phyloP scores from a whole-genome alignment of 148 eudicot genomes.

The Camellia japonica region DNA sequence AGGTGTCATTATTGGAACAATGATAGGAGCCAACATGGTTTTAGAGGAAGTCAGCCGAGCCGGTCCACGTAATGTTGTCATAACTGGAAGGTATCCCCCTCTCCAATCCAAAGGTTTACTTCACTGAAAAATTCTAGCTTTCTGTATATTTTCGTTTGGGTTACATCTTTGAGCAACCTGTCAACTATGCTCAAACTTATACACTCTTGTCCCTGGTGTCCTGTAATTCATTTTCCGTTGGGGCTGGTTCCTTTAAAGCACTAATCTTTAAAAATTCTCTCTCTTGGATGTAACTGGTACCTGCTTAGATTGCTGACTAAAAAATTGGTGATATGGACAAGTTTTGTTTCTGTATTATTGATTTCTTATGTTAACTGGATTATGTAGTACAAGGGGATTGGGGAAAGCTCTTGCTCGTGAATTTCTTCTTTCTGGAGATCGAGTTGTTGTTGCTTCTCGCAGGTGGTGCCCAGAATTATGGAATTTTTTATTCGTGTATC shows the following conservation, averaged over 20 bases:
- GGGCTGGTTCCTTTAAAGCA: neutral
- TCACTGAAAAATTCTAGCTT: neutral
- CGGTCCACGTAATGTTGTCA: conserved; percentile 95
- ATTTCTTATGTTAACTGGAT: conserved; percentile 12
- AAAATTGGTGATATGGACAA: neutral
- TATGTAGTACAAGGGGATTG: conserved; percentile 89
- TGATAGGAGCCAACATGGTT: conserved; percentile 97
- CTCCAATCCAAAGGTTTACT: neutral
- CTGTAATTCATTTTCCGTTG: neutral
- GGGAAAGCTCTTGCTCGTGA: conserved; percentile 99
- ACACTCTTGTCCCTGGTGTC: neutral
- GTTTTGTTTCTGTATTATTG: neutral
- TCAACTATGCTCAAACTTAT: neutral
- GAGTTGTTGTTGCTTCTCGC: conserved; percentile 91
- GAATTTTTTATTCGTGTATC: neutral
- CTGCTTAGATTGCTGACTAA: neutral
- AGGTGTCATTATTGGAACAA: conserved; percentile 93
- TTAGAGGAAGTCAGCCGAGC: conserved; percentile 90
- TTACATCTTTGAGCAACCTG: neutral
- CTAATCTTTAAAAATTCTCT: neutral
- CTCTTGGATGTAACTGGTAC: neutral
- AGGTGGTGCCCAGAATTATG: conserved; percentile 45
- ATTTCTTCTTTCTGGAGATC: conserved; percentile 94
- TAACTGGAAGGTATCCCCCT: conserved; percentile 86
- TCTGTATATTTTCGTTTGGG: neutral